Conservation (phyloP, 306 rosid genomes). For the Ceratonia siliqua region DNA sequence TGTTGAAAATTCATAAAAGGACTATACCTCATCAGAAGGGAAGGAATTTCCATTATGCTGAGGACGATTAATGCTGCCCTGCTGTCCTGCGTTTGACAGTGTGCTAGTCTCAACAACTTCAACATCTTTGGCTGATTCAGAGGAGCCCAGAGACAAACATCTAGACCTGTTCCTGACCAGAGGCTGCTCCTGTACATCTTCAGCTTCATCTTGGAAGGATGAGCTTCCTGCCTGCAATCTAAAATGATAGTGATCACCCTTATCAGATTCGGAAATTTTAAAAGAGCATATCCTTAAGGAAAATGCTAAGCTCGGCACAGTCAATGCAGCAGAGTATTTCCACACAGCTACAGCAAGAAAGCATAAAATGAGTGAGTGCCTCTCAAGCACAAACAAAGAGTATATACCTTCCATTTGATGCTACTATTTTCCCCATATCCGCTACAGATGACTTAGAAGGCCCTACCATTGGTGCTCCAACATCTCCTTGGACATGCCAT, state of each 20-base stretch:
- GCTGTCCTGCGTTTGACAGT: conserved; percentile 49
- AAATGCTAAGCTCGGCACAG: background rate
- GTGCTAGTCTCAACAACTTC: conserved; percentile 42
- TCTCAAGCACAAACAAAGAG: background rate
- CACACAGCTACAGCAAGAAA: background rate
- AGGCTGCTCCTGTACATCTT: conserved; percentile 64
- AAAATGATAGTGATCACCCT: conserved; percentile 24
- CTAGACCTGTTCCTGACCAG: conserved; percentile 58
- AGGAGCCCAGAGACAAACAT: conserved; percentile 42
- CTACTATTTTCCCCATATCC: conserved; percentile 39
- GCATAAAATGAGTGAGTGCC: background rate
- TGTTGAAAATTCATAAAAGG: conserved; percentile 27
- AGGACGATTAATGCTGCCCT: conserved; percentile 29
- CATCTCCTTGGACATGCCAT: conserved; percentile 41
- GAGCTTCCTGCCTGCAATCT: conserved; percentile 65
- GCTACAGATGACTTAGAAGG: conserved; percentile 44
- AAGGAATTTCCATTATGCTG: conserved; percentile 47
- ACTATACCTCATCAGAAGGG: conserved; percentile 61
- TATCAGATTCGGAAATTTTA: conserved; percentile 18
- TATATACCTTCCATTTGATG: conserved; percentile 60
- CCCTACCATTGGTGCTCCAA: conserved; percentile 30
- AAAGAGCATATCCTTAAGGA: background rate
- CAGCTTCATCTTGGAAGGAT: conserved; percentile 54
- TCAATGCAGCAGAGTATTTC: background rate
- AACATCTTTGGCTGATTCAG: conserved; percentile 51